Evolutionary conservation across 306 rosid species (phyloP).

Genomic region (Potentilla sterilis): DNA sequence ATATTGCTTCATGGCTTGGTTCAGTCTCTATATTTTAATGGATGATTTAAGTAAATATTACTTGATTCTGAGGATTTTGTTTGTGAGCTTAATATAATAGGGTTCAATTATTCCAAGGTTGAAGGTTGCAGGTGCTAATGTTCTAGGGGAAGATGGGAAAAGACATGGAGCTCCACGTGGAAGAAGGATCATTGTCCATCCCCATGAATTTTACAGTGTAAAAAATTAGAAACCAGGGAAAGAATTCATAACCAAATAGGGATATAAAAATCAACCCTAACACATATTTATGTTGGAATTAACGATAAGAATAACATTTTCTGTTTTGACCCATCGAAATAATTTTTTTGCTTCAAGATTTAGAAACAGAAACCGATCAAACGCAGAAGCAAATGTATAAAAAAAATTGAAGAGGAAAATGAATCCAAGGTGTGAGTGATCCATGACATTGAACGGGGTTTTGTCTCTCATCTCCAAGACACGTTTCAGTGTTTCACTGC

Average conservation of each 20-base stretch:
- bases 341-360: conserved; percentile 13
- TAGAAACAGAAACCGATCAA: conserved; percentile 41
- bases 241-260: background rate
- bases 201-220: conserved; percentile 40
- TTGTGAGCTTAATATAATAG: too few relatives aligned
- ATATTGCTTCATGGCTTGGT: conserved; percentile 16
- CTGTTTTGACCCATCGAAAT: conserved; percentile 27
- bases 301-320: conserved; percentile 24
- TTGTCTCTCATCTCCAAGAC: conserved; percentile 53
- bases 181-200: conserved; percentile 63
- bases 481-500: conserved; percentile 43
- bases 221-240: conserved; percentile 21
- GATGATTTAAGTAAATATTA: background rate
- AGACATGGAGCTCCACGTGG: conserved; percentile 68
- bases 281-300: conserved; percentile 32
- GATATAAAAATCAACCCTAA: conserved; percentile 12
- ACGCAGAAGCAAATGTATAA: conserved; percentile 15
- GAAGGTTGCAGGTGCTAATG: conserved; percentile 49
- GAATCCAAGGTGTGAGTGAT: conserved; percentile 23
- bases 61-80: conserved; percentile 22
- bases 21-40: background rate
- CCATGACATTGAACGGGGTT: conserved; percentile 38
- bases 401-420: conserved; percentile 28
- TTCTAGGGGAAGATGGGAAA: conserved; percentile 41
- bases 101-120: conserved; percentile 35